Evolutionary conservation across 805 yeast species (phyloP).

Genomic region (Candida mattraensis): DNA sequence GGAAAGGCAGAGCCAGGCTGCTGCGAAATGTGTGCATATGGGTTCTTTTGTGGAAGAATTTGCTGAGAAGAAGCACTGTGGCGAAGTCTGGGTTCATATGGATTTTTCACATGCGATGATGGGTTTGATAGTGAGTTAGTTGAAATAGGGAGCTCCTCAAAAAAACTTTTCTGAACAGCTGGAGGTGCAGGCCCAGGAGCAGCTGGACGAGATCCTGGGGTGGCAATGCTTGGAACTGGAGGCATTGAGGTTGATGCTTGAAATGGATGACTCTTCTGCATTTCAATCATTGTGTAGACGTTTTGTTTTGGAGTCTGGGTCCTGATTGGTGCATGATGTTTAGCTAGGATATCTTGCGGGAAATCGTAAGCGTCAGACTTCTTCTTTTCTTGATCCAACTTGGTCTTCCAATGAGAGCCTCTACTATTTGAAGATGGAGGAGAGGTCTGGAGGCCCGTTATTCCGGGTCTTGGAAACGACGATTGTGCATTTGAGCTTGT

Average conservation of each 20-base stretch:
- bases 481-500: background rate
- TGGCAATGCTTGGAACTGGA: slow-evolving; percentile 8
- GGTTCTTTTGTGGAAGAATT: slow-evolving; percentile 2
- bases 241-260: slow-evolving; percentile 8
- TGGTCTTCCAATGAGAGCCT: slow-evolving; percentile 11
- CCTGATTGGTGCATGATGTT: slow-evolving; percentile 38
- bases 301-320: slow-evolving; percentile 35
- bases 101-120: slow-evolving; percentile 24
- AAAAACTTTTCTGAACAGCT: slow-evolving; percentile 45
- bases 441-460: slow-evolving; percentile 3
- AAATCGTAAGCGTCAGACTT: slow-evolving; percentile 79
- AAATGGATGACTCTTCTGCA: slow-evolving; percentile 10
- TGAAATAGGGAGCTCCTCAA: slow-evolving; percentile 55
- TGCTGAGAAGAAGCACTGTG: too few species aligned
- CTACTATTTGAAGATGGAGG: slow-evolving; percentile 1
- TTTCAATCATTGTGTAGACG: slow-evolving; percentile 31
- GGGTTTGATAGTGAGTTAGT: slow-evolving; percentile 5
- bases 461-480: slow-evolving; percentile 3
- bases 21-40: slow-evolving; percentile 2
- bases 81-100: slow-evolving; percentile 23
- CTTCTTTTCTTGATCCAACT: slow-evolving; percentile 48
- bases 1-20: slow-evolving; percentile 1
- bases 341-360: slow-evolving; percentile 54
- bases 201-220: slow-evolving; percentile 2
- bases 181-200: slow-evolving; percentile 13